Percentiles rank a stretch among this genome's conserved stretches.
Conservation (phyloP, 352 stramenopile species). For the Peronospora tabacina region DNA sequence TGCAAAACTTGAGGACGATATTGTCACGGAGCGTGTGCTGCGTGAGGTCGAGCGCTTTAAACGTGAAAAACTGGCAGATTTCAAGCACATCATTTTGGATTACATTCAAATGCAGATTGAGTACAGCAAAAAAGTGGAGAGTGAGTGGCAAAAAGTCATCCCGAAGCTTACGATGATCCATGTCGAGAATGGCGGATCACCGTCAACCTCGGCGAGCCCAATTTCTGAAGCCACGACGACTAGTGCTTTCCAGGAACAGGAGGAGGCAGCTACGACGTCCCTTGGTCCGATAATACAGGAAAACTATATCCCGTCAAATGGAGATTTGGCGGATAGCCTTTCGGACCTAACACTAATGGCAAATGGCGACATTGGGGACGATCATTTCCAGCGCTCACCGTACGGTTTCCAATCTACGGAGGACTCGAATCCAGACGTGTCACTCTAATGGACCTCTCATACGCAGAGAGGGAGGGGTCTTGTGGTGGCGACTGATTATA, state of each 20-base stretch:
- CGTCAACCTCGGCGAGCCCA: slow-evolving; percentile 34
- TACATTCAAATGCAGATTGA: slow-evolving; percentile 96
- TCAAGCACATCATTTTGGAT: slow-evolving; percentile 93
- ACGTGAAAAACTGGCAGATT: slow-evolving; percentile 91
- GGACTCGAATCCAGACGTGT: slow-evolving; percentile 31
- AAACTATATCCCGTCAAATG: slow-evolving; percentile 64
- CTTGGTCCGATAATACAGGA: slow-evolving; percentile 51
- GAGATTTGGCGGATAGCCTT: slow-evolving; percentile 41
- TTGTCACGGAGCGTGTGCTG: slow-evolving; percentile 90
- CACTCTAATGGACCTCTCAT: slow-evolving; percentile 15
- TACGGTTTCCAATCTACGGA: slow-evolving; percentile 26
- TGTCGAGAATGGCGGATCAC: slow-evolving; percentile 37
- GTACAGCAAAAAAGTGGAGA: slow-evolving; percentile 91
- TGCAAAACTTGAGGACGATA: slow-evolving; percentile 90
- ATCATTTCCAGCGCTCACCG: slow-evolving; percentile 26
- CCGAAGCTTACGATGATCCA: slow-evolving; percentile 67
- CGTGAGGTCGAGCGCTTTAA: slow-evolving; percentile 97
- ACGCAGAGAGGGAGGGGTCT: not conserved
- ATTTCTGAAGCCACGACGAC: slow-evolving; percentile 22
- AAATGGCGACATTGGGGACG: slow-evolving; percentile 25
- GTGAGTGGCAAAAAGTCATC: slow-evolving; percentile 74
- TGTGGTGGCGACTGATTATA: slow-evolving; percentile 12
- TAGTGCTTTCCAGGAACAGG: slow-evolving; percentile 12
- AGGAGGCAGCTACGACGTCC: slow-evolving; percentile 10
- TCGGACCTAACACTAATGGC: slow-evolving; percentile 46